Evolutionary conservation across 2,329 filamentous ascomycete species (phyloP).

Genomic region (Aspergillus uvarum): DNA sequence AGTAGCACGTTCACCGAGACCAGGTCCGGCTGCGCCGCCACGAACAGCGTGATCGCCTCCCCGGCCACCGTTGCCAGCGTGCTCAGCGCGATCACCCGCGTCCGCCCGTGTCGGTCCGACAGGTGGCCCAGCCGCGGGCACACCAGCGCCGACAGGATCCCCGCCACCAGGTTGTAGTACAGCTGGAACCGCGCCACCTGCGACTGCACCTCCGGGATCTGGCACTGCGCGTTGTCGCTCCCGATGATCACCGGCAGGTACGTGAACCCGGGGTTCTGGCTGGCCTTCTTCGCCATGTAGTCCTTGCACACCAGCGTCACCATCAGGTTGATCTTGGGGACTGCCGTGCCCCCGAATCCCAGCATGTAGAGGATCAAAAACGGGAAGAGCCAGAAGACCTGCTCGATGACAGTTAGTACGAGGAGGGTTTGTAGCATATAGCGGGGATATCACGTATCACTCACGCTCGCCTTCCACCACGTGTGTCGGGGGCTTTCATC

Average conservation of each 20-base stretch:
- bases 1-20: slow-evolving; percentile 78
- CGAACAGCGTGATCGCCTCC: slow-evolving; percentile 75
- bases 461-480: slow-evolving; percentile 53
- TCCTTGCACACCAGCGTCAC: slow-evolving; percentile 78
- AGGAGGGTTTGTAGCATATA: background rate
- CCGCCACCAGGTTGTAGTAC: slow-evolving; percentile 70
- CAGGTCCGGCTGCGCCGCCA: slow-evolving; percentile 70
- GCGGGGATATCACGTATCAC: slow-evolving; percentile 14
- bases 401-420: slow-evolving; percentile 7
- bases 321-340: slow-evolving; percentile 86
- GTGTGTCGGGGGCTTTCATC: background rate
- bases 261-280: slow-evolving; percentile 58
- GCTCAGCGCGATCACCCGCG: slow-evolving; percentile 68
- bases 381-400: slow-evolving; percentile 80
- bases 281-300: slow-evolving; percentile 70
- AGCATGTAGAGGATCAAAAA: slow-evolving; percentile 80
- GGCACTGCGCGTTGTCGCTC: slow-evolving; percentile 74
- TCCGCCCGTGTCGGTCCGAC: slow-evolving; percentile 84
- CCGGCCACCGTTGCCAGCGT: slow-evolving; percentile 71
- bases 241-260: slow-evolving; percentile 66
- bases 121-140: slow-evolving; percentile 80
- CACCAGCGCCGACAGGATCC: slow-evolving; percentile 74
- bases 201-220: slow-evolving; percentile 73
- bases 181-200: slow-evolving; percentile 76
- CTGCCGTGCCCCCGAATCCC: slow-evolving; percentile 80